Evolutionary conservation across 805 yeast genomes (phyloP), one percentile per base, ranked within the genome.

Genomic region (Nadsonia fulvescens): DNA sequence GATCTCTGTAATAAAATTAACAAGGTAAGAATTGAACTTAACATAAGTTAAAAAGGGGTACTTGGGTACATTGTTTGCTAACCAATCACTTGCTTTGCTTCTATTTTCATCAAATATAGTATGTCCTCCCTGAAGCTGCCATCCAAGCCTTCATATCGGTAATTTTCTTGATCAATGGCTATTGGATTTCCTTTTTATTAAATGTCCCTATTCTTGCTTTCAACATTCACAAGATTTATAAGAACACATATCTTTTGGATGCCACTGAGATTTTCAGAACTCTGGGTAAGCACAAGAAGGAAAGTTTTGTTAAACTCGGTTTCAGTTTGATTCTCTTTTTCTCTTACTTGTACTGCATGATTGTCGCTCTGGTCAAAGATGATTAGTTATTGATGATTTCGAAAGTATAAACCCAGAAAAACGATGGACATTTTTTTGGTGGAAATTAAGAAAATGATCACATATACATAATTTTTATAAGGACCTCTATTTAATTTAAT

Each of bases 211-310:
- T 89, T 35, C 54, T 78, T 29, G 89, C 82, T 15, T 89, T 62
- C 62, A 89, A 89, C 49, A 70, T 59, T 32, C 73, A 75, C 59
- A 78, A 78, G 52, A 66, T 79, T 44, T 54, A 72, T 51, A 68
- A 66, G 42, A 81, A 79, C 53, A 70, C 72, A 49, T 83, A 86
- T 49, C 58, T 78, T 36, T 69, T 83, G 50, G 98, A 89, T 52
- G 96, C 96, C 32, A 86, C 98, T 22, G 95, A 86, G 53, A 89
- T 86, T 44, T 89, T 89, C 58, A 70, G 96, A 60, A 83, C 95
- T 21, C 66, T 86, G 46, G 66, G 79, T 42, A 78, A 75, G 47
- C 93, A 83, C 59, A 86, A 89, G 67, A 76, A 75, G 51, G 96
- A 83, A 56, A 66, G 81, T 33, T 82, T 83, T 48, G 54, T 78